Base-by-base conservation (phyloP, 176 grass and related monocot species). In the Microstegium vimineum region DNA sequence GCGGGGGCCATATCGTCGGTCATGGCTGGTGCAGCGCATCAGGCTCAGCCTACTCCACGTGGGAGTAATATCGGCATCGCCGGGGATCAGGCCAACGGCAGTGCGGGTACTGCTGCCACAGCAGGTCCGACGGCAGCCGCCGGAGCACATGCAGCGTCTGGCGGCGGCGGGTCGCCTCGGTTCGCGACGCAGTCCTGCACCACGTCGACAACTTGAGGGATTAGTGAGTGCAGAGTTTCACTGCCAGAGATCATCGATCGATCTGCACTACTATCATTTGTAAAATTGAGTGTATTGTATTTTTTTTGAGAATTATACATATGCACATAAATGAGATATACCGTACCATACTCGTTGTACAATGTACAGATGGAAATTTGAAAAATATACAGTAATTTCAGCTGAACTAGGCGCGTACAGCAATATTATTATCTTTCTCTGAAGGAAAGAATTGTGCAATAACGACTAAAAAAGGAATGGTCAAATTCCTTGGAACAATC, bases 1-100 rank as follows among this genome's bases (percentile, higher is more conserved):
- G 89, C 91, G 1, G 92, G 90, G 1, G 94, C 94, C 43, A 94
- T 94, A 79, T 88, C 90, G 65, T 92, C 94, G 8, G 85, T 92
- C 82, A 88, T 97, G 52, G 80, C 85, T 4, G 73, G 72, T 12
- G 85, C 87, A 38, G 79, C 62, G 32, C 41, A 71, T 31, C 85
- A 76, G 61, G 81, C 75, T 7, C 79, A 84, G 38, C 65, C 81
- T 41, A 83, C 71, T 68, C 75, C 80, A 3, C 86, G 73, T 73
- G 68, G 66, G n/a, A 66, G 40, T 26, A 40, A 4, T 23, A 38
- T 3, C 13, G 76, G 5, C 16, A 70, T 49, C 14, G 75, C 42
- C 18, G 87, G 80, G 28, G 86, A 86, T 10, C 74, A 84, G 14
- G 78, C 61, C 35, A 79, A 60, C 17, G 81, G 57, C 33, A 4